Evolutionary conservation across 2,329 filamentous ascomycete genomes (phyloP), one percentile per base, ranked within the genome.

Genomic region (Neopestalotiopsis rosae): DNA sequence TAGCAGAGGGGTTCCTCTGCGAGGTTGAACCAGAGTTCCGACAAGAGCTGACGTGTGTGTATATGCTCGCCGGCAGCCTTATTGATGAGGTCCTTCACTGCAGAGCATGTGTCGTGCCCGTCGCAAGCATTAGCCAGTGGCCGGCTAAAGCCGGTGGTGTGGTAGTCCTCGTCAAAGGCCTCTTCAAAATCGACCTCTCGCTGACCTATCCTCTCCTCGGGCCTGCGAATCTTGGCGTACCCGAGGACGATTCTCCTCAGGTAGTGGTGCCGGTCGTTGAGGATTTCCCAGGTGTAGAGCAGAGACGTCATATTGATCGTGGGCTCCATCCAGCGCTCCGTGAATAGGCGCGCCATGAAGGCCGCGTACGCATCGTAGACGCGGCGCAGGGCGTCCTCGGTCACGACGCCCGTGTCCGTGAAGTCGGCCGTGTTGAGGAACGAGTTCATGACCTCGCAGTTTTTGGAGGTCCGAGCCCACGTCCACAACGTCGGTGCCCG

Each of bases 351-450:
- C 28, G 72, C 73, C 12, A 69, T 68, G 30, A 72, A 70, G 49
- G 70, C 66, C 2, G 74, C 74, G 32, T 76, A 76, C 5, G 74
- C 74, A 64, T 76, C 73, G 61, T 76, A 76, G 7, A 76, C 74
- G 1, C 70, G 61, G 40, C 74, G 64, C 28, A 76, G 72, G 3
- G 64, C 70, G 9, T 71, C 73, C 65, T 76, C 74, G n/a, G 65
- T 72, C 32, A 76, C 70, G 7, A 76, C 49, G 20, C 72, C 72
- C 17, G 7, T 59, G 13, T 71, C 69, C 4, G 72, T 71, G 30
- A 76, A 71, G 49, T 76, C 74, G 30, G 72, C 66, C 12, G 71
- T 72, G 65, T 74, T 75, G 17, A 76, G 69, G 38, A 76, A 72
- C 20, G 71, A 70, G 65, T 76, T 76, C 65, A 75, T 66, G 45